Evolutionary conservation across 2,329 filamentous ascomycete genomes (phyloP).

Genomic region (Raffaelea ambrosiae): DNA sequence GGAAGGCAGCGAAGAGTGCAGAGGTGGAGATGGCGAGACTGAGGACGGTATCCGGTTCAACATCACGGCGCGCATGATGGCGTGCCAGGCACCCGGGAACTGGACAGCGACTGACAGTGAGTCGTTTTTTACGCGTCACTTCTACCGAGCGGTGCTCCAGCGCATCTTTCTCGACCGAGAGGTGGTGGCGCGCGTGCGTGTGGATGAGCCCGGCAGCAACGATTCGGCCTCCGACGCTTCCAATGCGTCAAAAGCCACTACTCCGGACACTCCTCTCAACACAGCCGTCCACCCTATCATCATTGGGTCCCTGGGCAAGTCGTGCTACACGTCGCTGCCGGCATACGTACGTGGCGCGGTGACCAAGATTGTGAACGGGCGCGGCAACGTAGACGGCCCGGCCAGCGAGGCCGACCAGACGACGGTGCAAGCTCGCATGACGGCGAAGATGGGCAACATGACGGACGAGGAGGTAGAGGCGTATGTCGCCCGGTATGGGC

Average conservation of each 20-base stretch:
- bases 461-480: slow-evolving; percentile 65
- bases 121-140: slow-evolving; percentile 84
- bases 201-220: slow-evolving; percentile 23
- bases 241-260: not conserved
- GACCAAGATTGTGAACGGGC: slow-evolving; percentile 48
- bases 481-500: slow-evolving; percentile 59
- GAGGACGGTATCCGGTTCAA: slow-evolving; percentile 67
- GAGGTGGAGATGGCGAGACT: not conserved
- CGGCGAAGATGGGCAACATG: slow-evolving; percentile 56
- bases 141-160: slow-evolving; percentile 84
- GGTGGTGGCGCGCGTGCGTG: slow-evolving; percentile 58
- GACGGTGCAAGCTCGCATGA: slow-evolving; percentile 38
- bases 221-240: not conserved
- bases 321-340: slow-evolving; percentile 65
- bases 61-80: slow-evolving; percentile 97
- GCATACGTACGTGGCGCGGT: slow-evolving; percentile 76
- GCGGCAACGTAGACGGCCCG: slow-evolving; percentile 19
- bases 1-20: slow-evolving; percentile 24
- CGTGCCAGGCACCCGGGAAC: slow-evolving; percentile 88
- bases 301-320: slow-evolving; percentile 75
- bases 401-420: slow-evolving; percentile 15
- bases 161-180: slow-evolving; percentile 83
- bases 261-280: slow-evolving; percentile 36
- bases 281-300: slow-evolving; percentile 70
- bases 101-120: slow-evolving; percentile 79